Base-by-base conservation (phyloP, 495 filamentous ascomycete species). In the Xylaria venustula region DNA sequence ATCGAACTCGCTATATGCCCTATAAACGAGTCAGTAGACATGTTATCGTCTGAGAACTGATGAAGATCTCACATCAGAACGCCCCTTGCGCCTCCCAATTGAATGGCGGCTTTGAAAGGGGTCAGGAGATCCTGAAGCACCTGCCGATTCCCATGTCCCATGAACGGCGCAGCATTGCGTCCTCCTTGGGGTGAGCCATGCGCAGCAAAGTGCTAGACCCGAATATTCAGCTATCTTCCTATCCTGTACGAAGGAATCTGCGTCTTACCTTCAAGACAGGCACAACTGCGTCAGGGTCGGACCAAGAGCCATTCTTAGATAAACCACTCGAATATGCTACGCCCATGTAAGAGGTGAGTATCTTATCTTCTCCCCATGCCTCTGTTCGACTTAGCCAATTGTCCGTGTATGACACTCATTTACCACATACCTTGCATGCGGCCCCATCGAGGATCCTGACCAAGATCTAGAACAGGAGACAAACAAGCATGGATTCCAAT, bases 301-400 rank as follows among this genome's bases (percentile, higher is more conserved):
- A 65, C 67, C 71, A 75, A 1, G 74, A 67, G 14, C 68, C 66
- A 40, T 77, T 75, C 60, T 78, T 78, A 26, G 74, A 75, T 15
- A 78, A 34, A 0, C 73, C 74, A 7, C 66, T 69, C 2, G 75
- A 69, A 57, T 74, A 74, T 0, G 75, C 72, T 32, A 77, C 70
- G 0, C 77, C 75, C 67, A 79, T 75, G 22, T 73, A 67, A 22
- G 73, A 70, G 0, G 74, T 78, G 19, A 78, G 65, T 5, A 76
- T 63, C 56, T 71, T 75, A 45, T 79, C 76, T 54, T 79, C 76
- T n/a, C 75, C 76, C 71, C 73, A 80, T 14, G 68, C 71, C 67
- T 78, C 75, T 67, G 61, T 53, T 8, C 42, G 28, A 15, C 30
- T 26, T 25, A 53, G 48, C 26, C 49, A 36, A 17, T 5, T 12